Percentiles rank a stretch among this genome's conserved stretches.
phyloP scores from a whole-genome alignment of 2,329 filamentous ascomycete species.

The Pseudocercospora fijiensis region DNA sequence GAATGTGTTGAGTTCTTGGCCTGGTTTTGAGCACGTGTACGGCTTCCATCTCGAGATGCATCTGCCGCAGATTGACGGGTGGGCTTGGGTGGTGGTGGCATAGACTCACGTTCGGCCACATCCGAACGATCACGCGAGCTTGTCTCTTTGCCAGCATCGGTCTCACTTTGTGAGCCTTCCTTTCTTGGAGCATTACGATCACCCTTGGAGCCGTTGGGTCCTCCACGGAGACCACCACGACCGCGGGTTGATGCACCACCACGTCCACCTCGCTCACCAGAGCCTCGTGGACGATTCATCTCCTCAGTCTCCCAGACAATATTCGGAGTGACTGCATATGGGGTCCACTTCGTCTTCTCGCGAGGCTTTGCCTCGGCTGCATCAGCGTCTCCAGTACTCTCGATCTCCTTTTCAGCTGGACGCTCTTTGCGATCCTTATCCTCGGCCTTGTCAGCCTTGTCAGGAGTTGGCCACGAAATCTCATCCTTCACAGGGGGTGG shows the following conservation, averaged over 20 bases:
- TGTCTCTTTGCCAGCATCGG: slow-evolving; percentile 16
- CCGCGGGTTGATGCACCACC: slow-evolving; percentile 53
- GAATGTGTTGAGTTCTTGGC: slow-evolving; percentile 5
- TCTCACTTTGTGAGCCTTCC: slow-evolving; percentile 21
- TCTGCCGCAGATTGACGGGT: slow-evolving; percentile 12
- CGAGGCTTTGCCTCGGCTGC: slow-evolving; percentile 53
- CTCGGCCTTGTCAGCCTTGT: slow-evolving; percentile 58
- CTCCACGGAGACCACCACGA: slow-evolving; percentile 45
- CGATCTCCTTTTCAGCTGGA: slow-evolving; percentile 60
- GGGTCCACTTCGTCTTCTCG: slow-evolving; percentile 81
- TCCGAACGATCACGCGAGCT: slow-evolving; percentile 24
- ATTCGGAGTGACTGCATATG: slow-evolving; percentile 76
- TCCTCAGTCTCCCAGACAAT: slow-evolving; percentile 78
- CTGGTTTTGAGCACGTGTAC: slow-evolving; percentile 17
- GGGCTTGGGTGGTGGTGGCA: slow-evolving; percentile 31
- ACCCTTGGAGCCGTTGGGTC: slow-evolving; percentile 40
- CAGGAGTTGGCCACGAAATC: slow-evolving; percentile 85
- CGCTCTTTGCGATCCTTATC: slow-evolving; percentile 72
- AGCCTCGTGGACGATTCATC: slow-evolving; percentile 28
- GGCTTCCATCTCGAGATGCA: slow-evolving; percentile 21
- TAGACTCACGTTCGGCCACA: slow-evolving; percentile 33
- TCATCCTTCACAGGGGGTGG: slow-evolving; percentile 73
- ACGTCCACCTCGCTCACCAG: slow-evolving; percentile 57
- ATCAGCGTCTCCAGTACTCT: slow-evolving; percentile 62
- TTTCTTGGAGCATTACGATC: slow-evolving; percentile 36